These are phyloP conservation scores for Bjerkandera adusta DNA, from an alignment of 1,284 basidiomycete genomes.

Conservation along the genomic window DNA sequence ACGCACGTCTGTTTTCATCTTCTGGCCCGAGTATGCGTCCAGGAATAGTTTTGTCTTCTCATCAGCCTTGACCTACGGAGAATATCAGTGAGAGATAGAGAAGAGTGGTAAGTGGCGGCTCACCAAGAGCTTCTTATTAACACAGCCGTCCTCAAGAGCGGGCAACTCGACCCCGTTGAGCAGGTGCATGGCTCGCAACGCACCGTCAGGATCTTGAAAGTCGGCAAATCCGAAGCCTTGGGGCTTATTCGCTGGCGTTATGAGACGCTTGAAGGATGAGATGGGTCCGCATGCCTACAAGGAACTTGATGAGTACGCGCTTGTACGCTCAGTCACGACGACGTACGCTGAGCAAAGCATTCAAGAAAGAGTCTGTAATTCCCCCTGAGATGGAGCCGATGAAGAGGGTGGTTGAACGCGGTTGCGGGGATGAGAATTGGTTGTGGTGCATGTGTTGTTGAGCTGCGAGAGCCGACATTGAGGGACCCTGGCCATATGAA, in stretches of 20 bases:
- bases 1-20: slow-evolving; percentile 79
- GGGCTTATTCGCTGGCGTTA: slow-evolving; percentile 86
- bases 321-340: neutral
- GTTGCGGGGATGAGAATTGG: slow-evolving; percentile 55
- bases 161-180: slow-evolving; percentile 87
- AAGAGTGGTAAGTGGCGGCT: slow-evolving; percentile 43
- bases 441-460: slow-evolving; percentile 68
- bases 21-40: slow-evolving; percentile 78
- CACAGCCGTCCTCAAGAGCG: slow-evolving; percentile 80
- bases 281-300: slow-evolving; percentile 83
- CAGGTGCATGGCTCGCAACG: slow-evolving; percentile 76
- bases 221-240: slow-evolving; percentile 96
- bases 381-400: slow-evolving; percentile 96
- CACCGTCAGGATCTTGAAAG: slow-evolving; percentile 87
- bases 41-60: slow-evolving; percentile 88
- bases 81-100: slow-evolving; percentile 29
- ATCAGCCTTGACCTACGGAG: slow-evolving; percentile 84
- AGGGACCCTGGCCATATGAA: slow-evolving; percentile 83
- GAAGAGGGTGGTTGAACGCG: slow-evolving; percentile 71
- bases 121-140: slow-evolving; percentile 85
- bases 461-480: slow-evolving; percentile 82
- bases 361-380: slow-evolving; percentile 79
- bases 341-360: slow-evolving; percentile 75
- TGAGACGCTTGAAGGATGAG: slow-evolving; percentile 86
- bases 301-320: neutral